Base-by-base conservation (phyloP, 176 grass and related monocot genomes). In the Eleusine indica region DNA sequence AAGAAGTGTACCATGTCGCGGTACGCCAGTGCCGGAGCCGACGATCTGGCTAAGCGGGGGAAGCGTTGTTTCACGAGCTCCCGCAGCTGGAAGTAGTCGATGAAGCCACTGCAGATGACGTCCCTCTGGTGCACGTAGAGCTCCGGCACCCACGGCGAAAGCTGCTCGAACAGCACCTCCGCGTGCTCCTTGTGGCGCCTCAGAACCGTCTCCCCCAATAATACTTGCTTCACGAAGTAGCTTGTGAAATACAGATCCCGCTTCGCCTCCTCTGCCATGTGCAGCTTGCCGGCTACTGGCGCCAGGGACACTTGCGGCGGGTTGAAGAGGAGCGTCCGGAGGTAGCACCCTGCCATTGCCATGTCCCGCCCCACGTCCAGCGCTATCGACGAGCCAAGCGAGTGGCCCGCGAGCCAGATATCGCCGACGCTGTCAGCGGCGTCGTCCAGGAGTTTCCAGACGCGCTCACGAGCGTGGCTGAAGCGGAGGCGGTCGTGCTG, bases 41-140 rank as follows among this genome's bases (percentile, higher is more conserved):
- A n/a, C 1, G 41, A 47, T 10, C 9, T 7, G 0, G 54, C 56
- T 1, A 54, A 3, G 3, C 21, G 0, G 0, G 41, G 9, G 46
- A 40, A 52, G 4, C 42, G 42, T 12, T 62, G 13, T 64, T n/a
- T 1, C 51, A 62, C 0, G 9, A 8, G 9, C 72, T 78, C 19
- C 56, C 73, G 30, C 43, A 54, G 80, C 54, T 83, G 53, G 43
- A 87, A 71, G 86, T 88, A 65, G 73, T 88, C 56, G 74, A 88
- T 57, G 84, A 54, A 80, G 46, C 84, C 69, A 1, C 0, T 17
- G 69, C 84, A 86, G 37, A 86, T 35, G 19, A 3, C 0, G 37
- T 78, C 86, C 30, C 1, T n/a, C 54, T 18, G 15, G 66, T 87
- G 42, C 30, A 87, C 73, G 32, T 63, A 87, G 30, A 87, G 42